Conservation (phyloP, 1,139 yeast genomes). For the Diutina ranongensis region DNA sequence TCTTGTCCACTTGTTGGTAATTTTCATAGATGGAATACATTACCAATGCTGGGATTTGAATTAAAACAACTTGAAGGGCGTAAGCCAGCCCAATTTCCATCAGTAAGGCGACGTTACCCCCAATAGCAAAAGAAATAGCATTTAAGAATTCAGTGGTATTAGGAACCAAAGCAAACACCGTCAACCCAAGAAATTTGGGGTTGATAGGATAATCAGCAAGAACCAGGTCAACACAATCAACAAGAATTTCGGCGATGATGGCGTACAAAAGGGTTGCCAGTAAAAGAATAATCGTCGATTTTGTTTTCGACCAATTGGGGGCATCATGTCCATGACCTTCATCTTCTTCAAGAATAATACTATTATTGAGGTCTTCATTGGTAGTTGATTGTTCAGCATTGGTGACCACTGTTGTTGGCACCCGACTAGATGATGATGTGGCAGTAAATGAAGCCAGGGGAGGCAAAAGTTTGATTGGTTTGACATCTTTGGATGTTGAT, state of each 20-base stretch:
- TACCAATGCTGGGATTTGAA: slow-evolving; percentile 88
- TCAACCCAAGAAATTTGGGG: slow-evolving; percentile 85
- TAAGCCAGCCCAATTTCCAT: slow-evolving; percentile 99
- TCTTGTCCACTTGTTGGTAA: slow-evolving; percentile 27
- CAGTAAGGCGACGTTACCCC: slow-evolving; percentile 90
- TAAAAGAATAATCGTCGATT: slow-evolving; percentile 74
- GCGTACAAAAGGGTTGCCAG: slow-evolving; percentile 86
- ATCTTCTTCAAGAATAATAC: slow-evolving; percentile 12
- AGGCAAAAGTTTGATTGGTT: neutral
- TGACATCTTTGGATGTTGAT: neutral
- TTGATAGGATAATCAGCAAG: slow-evolving; percentile 63
- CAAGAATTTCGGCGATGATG: slow-evolving; percentile 86
- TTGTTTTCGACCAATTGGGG: slow-evolving; percentile 89
- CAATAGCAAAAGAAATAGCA: slow-evolving; percentile 92
- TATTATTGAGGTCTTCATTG: neutral
- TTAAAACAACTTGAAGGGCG: slow-evolving; percentile 89
- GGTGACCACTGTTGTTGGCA: neutral
- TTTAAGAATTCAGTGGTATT: slow-evolving; percentile 94
- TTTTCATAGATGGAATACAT: slow-evolving; percentile 51
- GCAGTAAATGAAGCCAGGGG: neutral
- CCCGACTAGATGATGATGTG: neutral
- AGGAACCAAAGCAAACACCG: slow-evolving; percentile 92
- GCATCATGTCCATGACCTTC: slow-evolving; percentile 69
- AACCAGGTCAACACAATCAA: slow-evolving; percentile 88
- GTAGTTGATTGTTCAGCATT: no score